Evolutionary conservation across 331 rosid species (phyloP).

Genomic region (Quercus phellos): DNA sequence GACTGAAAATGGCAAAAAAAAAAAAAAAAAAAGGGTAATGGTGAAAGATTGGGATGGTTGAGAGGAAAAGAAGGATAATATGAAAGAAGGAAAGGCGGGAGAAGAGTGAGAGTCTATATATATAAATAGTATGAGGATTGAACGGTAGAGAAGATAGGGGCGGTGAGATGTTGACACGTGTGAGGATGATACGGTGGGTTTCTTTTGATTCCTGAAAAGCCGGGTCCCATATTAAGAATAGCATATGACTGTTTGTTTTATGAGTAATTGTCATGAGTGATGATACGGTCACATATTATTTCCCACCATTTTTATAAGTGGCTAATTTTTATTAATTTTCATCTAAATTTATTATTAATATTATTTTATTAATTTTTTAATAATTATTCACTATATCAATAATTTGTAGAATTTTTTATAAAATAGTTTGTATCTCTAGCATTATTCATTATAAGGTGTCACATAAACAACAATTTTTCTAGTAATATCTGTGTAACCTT

Average conservation of each 20-base stretch:
- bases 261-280: neutral
- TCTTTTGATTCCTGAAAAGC: neutral
- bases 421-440: too few relatives aligned
- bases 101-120: neutral
- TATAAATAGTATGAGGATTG: neutral
- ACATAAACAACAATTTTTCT: too few relatives aligned
- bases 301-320: rapidly evolving
- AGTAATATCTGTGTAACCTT: too few relatives aligned
- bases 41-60: neutral
- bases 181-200: neutral
- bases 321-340: rapidly evolving
- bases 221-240: constrained; percentile 5
- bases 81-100: constrained; percentile 25
- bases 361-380: rapidly evolving
- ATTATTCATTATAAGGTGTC: rapidly evolving
- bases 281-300: too few relatives aligned
- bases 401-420: rapidly evolving
- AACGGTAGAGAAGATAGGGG: constrained; percentile 1
- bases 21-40: neutral
- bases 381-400: rapidly evolving
- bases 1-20: neutral
- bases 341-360: rapidly evolving
- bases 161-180: constrained; percentile 29
- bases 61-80: neutral
- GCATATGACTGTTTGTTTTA: neutral